Percentiles rank a stretch among this genome's conserved stretches.
These are phyloP conservation scores for Galeopsis tetrahit DNA, from an alignment of 257 asterid genomes.

Conservation along the genomic window DNA sequence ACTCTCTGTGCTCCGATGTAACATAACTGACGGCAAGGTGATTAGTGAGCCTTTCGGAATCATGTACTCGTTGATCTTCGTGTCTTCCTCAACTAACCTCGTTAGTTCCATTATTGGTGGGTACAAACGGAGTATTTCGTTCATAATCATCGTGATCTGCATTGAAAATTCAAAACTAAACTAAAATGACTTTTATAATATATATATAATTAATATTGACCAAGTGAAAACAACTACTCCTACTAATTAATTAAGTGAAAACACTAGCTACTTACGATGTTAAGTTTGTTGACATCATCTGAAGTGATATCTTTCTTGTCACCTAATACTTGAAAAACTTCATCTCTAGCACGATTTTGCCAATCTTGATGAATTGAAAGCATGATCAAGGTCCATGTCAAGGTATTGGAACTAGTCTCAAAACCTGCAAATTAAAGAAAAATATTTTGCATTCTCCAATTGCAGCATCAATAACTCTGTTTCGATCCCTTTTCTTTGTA, in stretches of 20 bases:
- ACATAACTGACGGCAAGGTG: neutral
- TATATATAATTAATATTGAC: too few species aligned
- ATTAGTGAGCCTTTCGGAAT: conserved; percentile 6
- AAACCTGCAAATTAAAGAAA: conserved; percentile 27
- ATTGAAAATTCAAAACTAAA: too few species aligned
- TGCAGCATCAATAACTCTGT: neutral
- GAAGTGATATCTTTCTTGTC: conserved; percentile 11
- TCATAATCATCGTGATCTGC: conserved; percentile 15
- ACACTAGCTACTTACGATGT: conserved; percentile 33
- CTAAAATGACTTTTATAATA: too few species aligned
- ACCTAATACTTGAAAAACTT: conserved; percentile 29
- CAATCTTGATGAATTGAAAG: conserved; percentile 2
- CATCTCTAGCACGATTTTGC: conserved; percentile 13
- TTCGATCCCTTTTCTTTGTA: neutral
- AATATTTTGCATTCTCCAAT: conserved; percentile 32
- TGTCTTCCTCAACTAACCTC: neutral
- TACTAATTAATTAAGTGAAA: too few species aligned
- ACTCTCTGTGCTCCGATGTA: neutral
- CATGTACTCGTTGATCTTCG: neutral
- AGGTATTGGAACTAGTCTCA: conserved; percentile 24
- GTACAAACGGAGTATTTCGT: conserved; percentile 11
- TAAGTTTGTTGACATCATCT: conserved; percentile 27
- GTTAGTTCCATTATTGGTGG: conserved; percentile 5
- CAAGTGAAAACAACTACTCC: too few species aligned
- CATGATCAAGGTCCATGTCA: conserved; percentile 30